These are phyloP conservation scores for Ceratobasidium sp. DNA, from an alignment of 1,284 basidiomycete genomes.

Conservation along the genomic window DNA sequence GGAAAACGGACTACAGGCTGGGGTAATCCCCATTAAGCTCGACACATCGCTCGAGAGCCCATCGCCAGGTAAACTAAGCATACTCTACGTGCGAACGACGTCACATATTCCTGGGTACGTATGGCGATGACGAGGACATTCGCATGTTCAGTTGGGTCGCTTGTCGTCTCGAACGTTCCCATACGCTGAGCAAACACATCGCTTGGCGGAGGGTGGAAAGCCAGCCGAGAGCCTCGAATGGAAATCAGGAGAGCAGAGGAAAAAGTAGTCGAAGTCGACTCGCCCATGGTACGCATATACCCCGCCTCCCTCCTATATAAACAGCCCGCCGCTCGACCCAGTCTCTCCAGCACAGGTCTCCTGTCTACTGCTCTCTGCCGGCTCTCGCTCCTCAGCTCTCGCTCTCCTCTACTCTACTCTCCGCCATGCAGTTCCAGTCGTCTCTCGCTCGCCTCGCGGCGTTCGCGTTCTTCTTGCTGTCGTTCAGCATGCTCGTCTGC, in stretches of 20 bases:
- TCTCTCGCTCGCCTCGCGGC: too few relatives aligned
- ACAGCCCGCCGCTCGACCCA: conserved; percentile 5
- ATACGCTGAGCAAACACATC: neutral
- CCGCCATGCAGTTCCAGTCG: conserved; percentile 38
- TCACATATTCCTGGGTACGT: too few relatives aligned
- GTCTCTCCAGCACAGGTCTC: conserved; percentile 39
- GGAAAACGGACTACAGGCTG: too few relatives aligned
- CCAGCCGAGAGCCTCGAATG: neutral
- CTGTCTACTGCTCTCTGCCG: conserved; percentile 24
- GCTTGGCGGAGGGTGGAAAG: neutral
- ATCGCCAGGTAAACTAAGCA: too few relatives aligned
- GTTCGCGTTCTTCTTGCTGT: conserved; percentile 34
- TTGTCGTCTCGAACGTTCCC: neutral
- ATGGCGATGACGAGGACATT: neutral
- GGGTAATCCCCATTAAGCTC: too few relatives aligned
- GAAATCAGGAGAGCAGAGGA: neutral
- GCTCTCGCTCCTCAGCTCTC: conserved; percentile 24
- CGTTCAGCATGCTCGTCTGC: conserved; percentile 29
- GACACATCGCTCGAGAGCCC: too few relatives aligned
- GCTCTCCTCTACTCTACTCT: neutral
- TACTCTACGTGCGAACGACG: too few relatives aligned
- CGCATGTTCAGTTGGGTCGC: neutral
- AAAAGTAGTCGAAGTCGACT: neutral
- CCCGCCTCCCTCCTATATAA: conserved; percentile 11
- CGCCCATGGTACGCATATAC: conserved; percentile 27